A percentile compares a stretch with the other conserved stretches of the same genome.
phyloP scores from a whole-genome alignment of 2,329 filamentous ascomycete species.

The Venturia asperata region DNA sequence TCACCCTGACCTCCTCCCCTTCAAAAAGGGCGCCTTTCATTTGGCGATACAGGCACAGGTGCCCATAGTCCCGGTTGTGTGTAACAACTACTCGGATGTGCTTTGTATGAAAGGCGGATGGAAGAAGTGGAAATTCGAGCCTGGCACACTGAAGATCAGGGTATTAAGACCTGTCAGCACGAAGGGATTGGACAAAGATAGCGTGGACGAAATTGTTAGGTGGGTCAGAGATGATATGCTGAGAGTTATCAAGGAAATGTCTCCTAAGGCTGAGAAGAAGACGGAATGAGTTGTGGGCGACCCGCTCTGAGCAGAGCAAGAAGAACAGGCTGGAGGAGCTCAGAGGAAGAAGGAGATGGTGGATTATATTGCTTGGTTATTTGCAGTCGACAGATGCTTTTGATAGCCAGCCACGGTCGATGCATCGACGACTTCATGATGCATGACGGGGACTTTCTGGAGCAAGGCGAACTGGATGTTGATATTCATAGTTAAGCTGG shows the following conservation, averaged over 20 bases:
- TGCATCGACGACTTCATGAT: conserved; percentile 6
- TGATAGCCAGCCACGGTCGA: neutral
- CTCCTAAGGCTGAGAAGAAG: conserved; percentile 4
- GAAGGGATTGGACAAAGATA: conserved; percentile 60
- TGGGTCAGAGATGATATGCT: conserved; percentile 70
- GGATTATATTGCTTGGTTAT: neutral
- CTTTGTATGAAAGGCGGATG: conserved; percentile 24
- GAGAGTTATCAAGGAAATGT: conserved; percentile 44
- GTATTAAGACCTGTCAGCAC: conserved; percentile 79
- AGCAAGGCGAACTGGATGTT: neutral
- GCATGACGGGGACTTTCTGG: conserved; percentile 5
- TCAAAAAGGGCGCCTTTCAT: conserved; percentile 99
- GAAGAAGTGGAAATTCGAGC: conserved; percentile 54
- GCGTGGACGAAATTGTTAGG: conserved; percentile 67
- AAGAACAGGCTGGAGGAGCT: neutral
- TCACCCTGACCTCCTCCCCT: conserved; percentile 76
- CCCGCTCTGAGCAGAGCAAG: too few species aligned
- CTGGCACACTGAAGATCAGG: conserved; percentile 29
- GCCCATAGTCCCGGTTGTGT: conserved; percentile 73
- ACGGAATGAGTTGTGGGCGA: neutral
- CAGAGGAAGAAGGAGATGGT: neutral
- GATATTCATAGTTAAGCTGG: neutral
- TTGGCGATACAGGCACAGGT: conserved; percentile 90
- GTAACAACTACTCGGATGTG: conserved; percentile 45
- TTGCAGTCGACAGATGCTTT: neutral